Percentiles rank a stretch among this genome's conserved stretches.
These are phyloP conservation scores for Russula virescens DNA, from an alignment of 768 basidiomycete genomes.

Conservation along the genomic window DNA sequence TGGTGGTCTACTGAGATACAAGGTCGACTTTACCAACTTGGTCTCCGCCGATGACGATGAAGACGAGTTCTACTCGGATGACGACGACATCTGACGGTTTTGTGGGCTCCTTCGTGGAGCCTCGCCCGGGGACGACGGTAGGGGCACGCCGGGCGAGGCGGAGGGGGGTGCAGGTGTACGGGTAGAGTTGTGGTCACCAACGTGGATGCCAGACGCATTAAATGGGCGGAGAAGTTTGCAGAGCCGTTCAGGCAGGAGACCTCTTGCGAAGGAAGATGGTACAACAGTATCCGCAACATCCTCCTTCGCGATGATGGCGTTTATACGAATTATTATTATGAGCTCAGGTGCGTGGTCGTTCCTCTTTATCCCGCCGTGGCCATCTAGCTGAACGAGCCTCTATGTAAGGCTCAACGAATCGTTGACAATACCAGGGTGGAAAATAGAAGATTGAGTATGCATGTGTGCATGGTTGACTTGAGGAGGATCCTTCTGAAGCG, in stretches of 20 bases:
- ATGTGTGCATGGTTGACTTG: constrained; percentile 1
- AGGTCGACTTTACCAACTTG: constrained; percentile 90
- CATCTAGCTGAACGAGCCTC: not conserved
- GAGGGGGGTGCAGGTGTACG: constrained; percentile 29
- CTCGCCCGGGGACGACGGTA: constrained; percentile 42
- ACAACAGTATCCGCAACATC: not conserved
- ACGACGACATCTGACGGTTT: constrained; percentile 78
- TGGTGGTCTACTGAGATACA: constrained; percentile 92
- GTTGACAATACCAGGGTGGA: not conserved
- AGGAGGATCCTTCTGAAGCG: not conserved
- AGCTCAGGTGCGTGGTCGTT: constrained; percentile 9
- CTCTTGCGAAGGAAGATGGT: not conserved
- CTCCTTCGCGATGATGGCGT: not conserved
- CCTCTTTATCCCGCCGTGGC: not conserved
- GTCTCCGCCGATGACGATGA: constrained; percentile 67
- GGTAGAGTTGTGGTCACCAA: not conserved
- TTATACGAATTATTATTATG: constrained; percentile 1
- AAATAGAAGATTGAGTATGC: not conserved
- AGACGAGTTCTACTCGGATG: constrained; percentile 77
- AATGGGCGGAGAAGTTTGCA: not conserved
- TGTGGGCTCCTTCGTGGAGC: constrained; percentile 79
- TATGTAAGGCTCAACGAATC: not conserved
- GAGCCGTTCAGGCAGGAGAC: constrained; percentile 4
- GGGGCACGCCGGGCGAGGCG: constrained; percentile 65
- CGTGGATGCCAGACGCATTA: not conserved